Evolutionary conservation across 1,139 yeast species (phyloP).

Genomic region (Yamadazyma kanchanaburiensis): DNA sequence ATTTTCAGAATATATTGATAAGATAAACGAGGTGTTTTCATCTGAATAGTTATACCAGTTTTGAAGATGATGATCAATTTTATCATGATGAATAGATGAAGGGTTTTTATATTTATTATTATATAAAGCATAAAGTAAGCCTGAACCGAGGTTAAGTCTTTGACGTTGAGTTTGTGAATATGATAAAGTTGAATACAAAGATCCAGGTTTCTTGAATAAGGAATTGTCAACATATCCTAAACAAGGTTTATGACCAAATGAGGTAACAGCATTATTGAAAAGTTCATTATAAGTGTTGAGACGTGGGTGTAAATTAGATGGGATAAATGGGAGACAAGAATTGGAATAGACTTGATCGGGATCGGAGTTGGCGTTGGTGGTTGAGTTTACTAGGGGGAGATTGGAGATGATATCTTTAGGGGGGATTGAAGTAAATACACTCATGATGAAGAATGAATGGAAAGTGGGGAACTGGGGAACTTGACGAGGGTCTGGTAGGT

Average conservation of each 20-base stretch:
- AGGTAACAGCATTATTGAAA: conserved; percentile 21
- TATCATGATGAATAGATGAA: conserved; percentile 10
- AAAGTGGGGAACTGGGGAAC: too few species aligned
- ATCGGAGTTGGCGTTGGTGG: conserved; percentile 4
- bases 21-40: conserved; percentile 21
- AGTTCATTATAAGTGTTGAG: conserved; percentile 27
- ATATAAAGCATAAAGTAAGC: conserved; percentile 22
- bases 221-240: conserved; percentile 24
- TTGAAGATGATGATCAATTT: conserved; percentile 18
- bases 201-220: not conserved
- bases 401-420: conserved; percentile 11
- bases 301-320: conserved; percentile 15
- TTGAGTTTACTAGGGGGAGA: conserved; percentile 12
- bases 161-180: conserved; percentile 13
- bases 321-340: conserved; percentile 8
- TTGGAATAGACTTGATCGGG: conserved; percentile 11
- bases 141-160: conserved; percentile 26
- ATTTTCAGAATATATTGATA: conserved; percentile 29
- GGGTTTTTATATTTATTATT: conserved; percentile 18
- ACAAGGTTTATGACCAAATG: conserved; percentile 22
- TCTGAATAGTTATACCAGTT: conserved; percentile 18
- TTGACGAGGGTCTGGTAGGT: too few species aligned
- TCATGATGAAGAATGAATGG: too few species aligned
- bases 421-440: conserved; percentile 7
- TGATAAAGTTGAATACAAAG: conserved; percentile 14